Evolutionary conservation across 2,329 filamentous ascomycete genomes (phyloP), one percentile per base, ranked within the genome.

Genomic region (Colletotrichum limetticola): DNA sequence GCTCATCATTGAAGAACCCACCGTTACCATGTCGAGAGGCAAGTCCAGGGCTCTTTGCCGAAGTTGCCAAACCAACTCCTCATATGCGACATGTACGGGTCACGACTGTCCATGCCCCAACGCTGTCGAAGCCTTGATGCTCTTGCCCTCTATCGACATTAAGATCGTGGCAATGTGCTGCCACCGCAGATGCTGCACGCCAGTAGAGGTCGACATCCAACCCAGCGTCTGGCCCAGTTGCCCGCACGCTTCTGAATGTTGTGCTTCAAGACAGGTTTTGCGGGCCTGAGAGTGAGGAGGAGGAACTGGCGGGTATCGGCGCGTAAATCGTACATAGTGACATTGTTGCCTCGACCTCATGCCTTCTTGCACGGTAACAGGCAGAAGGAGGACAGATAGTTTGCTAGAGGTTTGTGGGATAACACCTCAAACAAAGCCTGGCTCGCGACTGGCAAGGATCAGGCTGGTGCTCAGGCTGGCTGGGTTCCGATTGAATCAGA

Each of bases 281-380:
- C 53, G n/a, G 46, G 30, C 52, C 28, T 24, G 28, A 8, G 32
- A 35, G 32, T 11, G 30, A 32, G 32, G 11, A 42, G 49, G 24
- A 63, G 30, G 26, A 30, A 8, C 19, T 49, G 55, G 66, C 46
- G 26, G 46, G 22, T 49, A 14, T 46, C 26, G 57, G 71, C 68
- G 42, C 71, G 62, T 74, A 74, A 74, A 72, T 74, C 71, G 71
- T 74, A 74, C 68, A 72, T 74, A 74, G 71, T 74, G 71, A 74
- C 62, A 52, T 59, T 62, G 37, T 62, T 72, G 58, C 52, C 24
- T 37, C 42, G 62, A 42, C 67, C 71, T 67, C 32, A 26, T 66
- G 66, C 62, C 28, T 30, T 28, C 24, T 22, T 72, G 52, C 68
- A 42, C 24, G 68, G 52, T 46, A 56, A 52, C 49, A 49, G 60